Evolutionary conservation across 192 early-diverging fungal species (phyloP), one percentile per base, ranked within the genome.

Genomic region (Backusella parvicylindrica): DNA sequence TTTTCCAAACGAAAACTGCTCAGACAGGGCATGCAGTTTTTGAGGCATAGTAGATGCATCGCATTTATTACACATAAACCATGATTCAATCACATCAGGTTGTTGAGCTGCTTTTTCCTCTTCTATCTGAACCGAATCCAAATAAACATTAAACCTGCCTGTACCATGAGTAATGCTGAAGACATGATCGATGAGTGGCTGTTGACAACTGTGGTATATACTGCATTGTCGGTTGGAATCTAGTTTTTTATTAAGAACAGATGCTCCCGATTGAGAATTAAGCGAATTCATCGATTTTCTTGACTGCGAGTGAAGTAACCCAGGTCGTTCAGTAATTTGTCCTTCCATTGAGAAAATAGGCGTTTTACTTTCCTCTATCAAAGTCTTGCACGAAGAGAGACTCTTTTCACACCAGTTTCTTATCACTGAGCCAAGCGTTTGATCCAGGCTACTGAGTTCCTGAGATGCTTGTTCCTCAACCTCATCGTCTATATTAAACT

Each of bases 1-100:
- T 81, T 98, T 98, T 41, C 93, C 95, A 86, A 97, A 97, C 2
- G 97, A 98, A 75, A 92, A 96, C 28, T 89, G 84, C 84, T 90
- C 90, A 0, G 94, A 86, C 15, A 89, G 91, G 36, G 85, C 84
- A 9, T 94, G 92, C 85, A 98, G 86, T 13, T 80, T 82, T 16
- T 89, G 81, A 6, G 87, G 82, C 1, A 89, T 89, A 2, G 94
- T 93, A 12, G 75, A 75, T 26, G 81, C 75, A 18, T 84, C 68
- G 82, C 96, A 97, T n/a, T 87, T 76, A 65, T 85, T 88, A 79
- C 97, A 98, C 53, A 83, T 74, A 16, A 87, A 87, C 96, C 96
- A 98, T 82, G 92, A 92, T 9, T 93, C 76, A n/a, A 97, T 91
- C 30, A 72, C 77, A 56, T 90, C 84, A 53, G 87, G 89, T 78